These are phyloP conservation scores for Raphanus raphanistrum DNA, from an alignment of 345 rosid genomes.

Conservation along the genomic window DNA sequence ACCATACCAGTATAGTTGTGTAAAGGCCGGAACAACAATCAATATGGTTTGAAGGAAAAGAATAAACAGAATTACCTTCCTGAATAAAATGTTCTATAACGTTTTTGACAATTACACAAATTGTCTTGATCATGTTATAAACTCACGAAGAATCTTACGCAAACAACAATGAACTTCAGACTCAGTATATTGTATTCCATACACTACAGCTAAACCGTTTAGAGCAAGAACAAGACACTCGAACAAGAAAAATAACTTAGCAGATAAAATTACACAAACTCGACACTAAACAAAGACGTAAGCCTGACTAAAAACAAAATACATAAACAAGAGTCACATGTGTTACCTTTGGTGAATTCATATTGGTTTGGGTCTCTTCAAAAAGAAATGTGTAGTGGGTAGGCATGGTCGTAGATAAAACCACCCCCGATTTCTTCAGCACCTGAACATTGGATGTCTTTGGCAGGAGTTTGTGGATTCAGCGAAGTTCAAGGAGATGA, in stretches of 20 bases:
- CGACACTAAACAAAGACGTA: neutral
- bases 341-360: constrained; percentile 24
- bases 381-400: too few relatives aligned
- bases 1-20: constrained; percentile 50
- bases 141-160: too few relatives aligned
- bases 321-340: constrained; percentile 6
- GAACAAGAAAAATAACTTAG: neutral
- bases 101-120: too few relatives aligned
- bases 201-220: neutral
- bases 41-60: neutral
- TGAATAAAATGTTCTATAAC: too few relatives aligned
- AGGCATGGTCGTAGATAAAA: too few relatives aligned
- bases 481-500: constrained; percentile 79
- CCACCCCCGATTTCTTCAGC: too few relatives aligned
- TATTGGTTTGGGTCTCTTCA: constrained; percentile 59
- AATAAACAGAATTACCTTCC: too few relatives aligned
- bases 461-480: too few relatives aligned
- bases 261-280: neutral
- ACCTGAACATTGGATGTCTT: too few relatives aligned
- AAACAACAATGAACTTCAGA: neutral
- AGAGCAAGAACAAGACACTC: neutral
- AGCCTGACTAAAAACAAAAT: neutral
- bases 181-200: neutral
- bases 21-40: constrained; percentile 1
- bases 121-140: too few relatives aligned